phyloP scores from a whole-genome alignment of 768 basidiomycete genomes.

The Brasilioporus rufonigricans region DNA sequence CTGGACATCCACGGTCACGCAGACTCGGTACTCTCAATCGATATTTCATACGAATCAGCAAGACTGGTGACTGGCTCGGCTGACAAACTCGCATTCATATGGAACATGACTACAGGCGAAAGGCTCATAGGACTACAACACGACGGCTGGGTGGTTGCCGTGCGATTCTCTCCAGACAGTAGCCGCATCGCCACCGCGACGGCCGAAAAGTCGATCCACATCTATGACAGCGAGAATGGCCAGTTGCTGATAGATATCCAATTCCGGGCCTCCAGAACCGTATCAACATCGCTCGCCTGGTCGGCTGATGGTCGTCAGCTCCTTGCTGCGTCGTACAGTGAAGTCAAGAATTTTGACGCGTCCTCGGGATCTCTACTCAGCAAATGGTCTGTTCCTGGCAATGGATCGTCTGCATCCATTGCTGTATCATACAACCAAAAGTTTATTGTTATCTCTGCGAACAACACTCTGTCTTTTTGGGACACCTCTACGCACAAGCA shows the following conservation, averaged over 20 bases:
- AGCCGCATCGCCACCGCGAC: slow-evolving; percentile 1
- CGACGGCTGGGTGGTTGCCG: neutral
- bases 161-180: neutral
- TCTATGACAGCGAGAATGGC: slow-evolving; percentile 1
- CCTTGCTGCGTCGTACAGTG: neutral
- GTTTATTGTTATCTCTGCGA: neutral
- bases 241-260: slow-evolving; percentile 1
- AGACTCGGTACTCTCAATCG: neutral
- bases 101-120: neutral
- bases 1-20: too few relatives aligned
- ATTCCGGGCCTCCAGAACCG: neutral
- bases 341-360: slow-evolving; percentile 1
- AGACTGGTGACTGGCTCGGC: neutral
- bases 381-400: neutral
- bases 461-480: neutral
- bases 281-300: neutral
- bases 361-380: neutral
- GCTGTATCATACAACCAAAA: neutral
- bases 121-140: neutral
- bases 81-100: neutral
- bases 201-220: neutral
- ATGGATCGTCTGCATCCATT: neutral
- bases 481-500: neutral
- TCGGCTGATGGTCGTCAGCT: slow-evolving; percentile 2
- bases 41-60: neutral